Conservation (phyloP, 148 eudicot species). For the Fagopyrum esculentum region DNA sequence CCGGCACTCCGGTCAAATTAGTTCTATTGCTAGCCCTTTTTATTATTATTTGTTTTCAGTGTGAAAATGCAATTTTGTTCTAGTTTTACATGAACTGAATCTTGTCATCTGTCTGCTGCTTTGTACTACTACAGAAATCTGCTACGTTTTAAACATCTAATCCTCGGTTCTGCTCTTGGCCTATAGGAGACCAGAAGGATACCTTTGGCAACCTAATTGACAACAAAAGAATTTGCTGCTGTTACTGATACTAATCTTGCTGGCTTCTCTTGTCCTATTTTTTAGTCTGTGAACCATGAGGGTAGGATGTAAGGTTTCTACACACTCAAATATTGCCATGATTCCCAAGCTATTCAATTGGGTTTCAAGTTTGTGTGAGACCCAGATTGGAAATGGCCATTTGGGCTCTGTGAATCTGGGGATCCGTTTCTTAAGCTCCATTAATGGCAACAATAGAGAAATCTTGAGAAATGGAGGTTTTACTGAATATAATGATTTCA, state of each 20-base stretch:
- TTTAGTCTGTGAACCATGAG: slow-evolving; percentile 13
- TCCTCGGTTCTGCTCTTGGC: not conserved
- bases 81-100: not conserved
- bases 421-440: slow-evolving; percentile 22
- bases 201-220: not conserved
- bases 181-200: not conserved
- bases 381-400: slow-evolving; percentile 10
- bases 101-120: not conserved
- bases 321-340: slow-evolving; percentile 16
- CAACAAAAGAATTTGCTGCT: not conserved
- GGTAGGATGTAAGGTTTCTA: slow-evolving; percentile 25
- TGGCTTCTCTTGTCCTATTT: not conserved
- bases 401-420: slow-evolving; percentile 15
- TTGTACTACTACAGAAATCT: not conserved
- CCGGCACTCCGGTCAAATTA: not conserved
- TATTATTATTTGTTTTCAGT: not conserved
- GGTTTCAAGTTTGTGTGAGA: slow-evolving; percentile 10
- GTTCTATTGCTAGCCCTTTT: not conserved
- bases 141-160: not conserved
- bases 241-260: not conserved
- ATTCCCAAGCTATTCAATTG: slow-evolving; percentile 19
- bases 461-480: slow-evolving; percentile 5
- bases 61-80: not conserved
- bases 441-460: slow-evolving; percentile 12
- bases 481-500: slow-evolving; percentile 16